These are phyloP conservation scores for Graphium sp. DNA, from an alignment of 2,329 filamentous ascomycete genomes.

Conservation along the genomic window DNA sequence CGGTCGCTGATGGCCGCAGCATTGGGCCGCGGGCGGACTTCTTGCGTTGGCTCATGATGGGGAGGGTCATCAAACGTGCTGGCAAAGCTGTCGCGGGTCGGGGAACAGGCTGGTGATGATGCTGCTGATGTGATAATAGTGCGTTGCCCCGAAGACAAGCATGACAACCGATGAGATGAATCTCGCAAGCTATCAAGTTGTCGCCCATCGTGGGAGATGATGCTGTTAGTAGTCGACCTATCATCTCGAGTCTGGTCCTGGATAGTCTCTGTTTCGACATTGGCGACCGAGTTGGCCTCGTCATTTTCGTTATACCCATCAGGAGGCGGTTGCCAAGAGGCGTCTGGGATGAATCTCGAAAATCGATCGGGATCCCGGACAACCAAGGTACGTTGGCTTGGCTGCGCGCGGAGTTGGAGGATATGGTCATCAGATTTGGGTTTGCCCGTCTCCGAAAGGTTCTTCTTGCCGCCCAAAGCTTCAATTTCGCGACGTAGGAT, in stretches of 20 bases:
- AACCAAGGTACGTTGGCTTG: conserved; percentile 28
- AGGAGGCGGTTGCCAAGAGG: conserved; percentile 14
- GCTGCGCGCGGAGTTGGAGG: conserved; percentile 17
- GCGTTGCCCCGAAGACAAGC: conserved; percentile 41
- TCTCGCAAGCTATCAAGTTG: conserved; percentile 41
- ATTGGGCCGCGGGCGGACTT: conserved; percentile 30
- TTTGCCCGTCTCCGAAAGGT: conserved; percentile 40
- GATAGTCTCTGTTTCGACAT: conserved; percentile 9
- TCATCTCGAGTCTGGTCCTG: conserved; percentile 31
- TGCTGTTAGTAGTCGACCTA: conserved; percentile 37
- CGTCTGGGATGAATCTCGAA: conserved; percentile 20
- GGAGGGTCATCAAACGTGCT: conserved; percentile 11
- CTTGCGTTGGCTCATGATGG: conserved; percentile 8
- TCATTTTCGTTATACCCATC: conserved; percentile 5
- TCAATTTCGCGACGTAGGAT: conserved; percentile 55
- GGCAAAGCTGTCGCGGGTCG: conserved; percentile 32
- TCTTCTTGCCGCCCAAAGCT: conserved; percentile 48
- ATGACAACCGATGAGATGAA: conserved; percentile 38
- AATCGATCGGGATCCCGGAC: conserved; percentile 29
- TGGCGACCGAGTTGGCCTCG: conserved; percentile 5
- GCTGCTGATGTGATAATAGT: conserved; percentile 41
- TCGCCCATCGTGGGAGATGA: conserved; percentile 39
- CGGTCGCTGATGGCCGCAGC: conserved; percentile 31
- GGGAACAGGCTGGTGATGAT: conserved; percentile 41
- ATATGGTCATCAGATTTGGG: conserved; percentile 22